phyloP scores from a whole-genome alignment of 345 rosid genomes.

The Rhodamnia argentea region DNA sequence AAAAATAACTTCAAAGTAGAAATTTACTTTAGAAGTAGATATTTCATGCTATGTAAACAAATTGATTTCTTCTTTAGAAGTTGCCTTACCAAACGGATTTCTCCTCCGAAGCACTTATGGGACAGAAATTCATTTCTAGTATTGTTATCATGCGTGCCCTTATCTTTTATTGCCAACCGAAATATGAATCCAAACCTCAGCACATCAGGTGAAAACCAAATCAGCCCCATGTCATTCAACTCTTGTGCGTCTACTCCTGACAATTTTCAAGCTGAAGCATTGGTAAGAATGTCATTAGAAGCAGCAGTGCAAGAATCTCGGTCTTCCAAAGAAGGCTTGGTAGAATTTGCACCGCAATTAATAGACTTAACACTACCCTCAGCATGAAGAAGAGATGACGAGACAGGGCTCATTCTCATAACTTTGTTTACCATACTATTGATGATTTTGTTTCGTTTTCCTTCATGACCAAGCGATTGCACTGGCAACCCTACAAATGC shows the following conservation, averaged over 20 bases:
- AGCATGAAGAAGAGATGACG: background rate
- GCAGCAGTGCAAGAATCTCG: too few relatives aligned
- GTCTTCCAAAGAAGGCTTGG: too few relatives aligned
- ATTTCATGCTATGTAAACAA: too few relatives aligned
- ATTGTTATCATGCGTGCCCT: too few relatives aligned
- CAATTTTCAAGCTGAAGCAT: too few relatives aligned
- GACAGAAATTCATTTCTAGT: too few relatives aligned
- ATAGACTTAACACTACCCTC: background rate
- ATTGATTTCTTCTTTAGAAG: too few relatives aligned
- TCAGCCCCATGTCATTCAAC: background rate
- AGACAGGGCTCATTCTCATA: background rate
- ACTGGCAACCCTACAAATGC: background rate
- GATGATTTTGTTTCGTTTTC: background rate
- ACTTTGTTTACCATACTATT: background rate
- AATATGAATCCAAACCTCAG: background rate
- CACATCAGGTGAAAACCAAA: background rate
- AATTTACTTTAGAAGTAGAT: too few relatives aligned
- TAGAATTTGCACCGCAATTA: background rate
- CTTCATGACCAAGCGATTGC: background rate
- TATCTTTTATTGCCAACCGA: background rate
- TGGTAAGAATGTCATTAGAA: too few relatives aligned
- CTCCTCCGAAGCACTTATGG: rapidly evolving
- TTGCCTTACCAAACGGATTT: too few relatives aligned
- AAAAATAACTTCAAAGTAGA: too few relatives aligned
- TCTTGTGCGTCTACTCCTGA: background rate